A percentile compares a stretch with the other conserved stretches of the same genome.
These are phyloP conservation scores for Talaromyces sp. DNA, from an alignment of 2,329 filamentous ascomycete genomes.

Conservation along the genomic window DNA sequence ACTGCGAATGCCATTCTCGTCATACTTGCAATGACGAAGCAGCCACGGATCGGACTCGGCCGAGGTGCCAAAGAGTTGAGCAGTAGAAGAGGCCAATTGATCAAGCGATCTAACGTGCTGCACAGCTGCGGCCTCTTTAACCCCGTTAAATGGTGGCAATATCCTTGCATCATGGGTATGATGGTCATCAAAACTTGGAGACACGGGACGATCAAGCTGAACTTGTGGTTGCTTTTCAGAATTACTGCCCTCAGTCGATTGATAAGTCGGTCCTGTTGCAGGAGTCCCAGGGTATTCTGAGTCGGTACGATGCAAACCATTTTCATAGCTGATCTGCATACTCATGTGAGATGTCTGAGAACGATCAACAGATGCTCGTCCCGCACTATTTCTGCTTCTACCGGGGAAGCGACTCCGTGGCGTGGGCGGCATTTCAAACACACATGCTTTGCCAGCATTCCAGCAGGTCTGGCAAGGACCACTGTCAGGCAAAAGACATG, in stretches of 20 bases:
- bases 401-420: slow-evolving; percentile 18
- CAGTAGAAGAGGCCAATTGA: slow-evolving; percentile 24
- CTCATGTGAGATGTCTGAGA: background rate
- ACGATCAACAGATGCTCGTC: background rate
- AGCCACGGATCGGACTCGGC: slow-evolving; percentile 34
- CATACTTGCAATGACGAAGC: slow-evolving; percentile 32
- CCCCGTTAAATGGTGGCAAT: background rate
- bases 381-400: slow-evolving; percentile 14
- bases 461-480: slow-evolving; percentile 21
- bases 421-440: slow-evolving; percentile 6
- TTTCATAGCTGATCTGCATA: background rate
- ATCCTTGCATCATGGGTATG: background rate
- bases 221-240: background rate
- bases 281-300: background rate
- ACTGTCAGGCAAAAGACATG: slow-evolving; percentile 23
- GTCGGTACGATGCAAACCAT: background rate
- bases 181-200: background rate
- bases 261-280: background rate
- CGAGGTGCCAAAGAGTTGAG: slow-evolving; percentile 28
- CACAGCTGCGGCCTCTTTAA: slow-evolving; percentile 15
- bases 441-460: slow-evolving; percentile 15
- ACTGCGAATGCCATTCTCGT: slow-evolving; percentile 30
- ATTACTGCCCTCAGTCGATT: background rate
- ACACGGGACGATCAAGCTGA: background rate
- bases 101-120: slow-evolving; percentile 22